These are phyloP conservation scores for Cordyceps tenuipes DNA, from an alignment of 2,329 filamentous ascomycete species.

Conservation along the genomic window DNA sequence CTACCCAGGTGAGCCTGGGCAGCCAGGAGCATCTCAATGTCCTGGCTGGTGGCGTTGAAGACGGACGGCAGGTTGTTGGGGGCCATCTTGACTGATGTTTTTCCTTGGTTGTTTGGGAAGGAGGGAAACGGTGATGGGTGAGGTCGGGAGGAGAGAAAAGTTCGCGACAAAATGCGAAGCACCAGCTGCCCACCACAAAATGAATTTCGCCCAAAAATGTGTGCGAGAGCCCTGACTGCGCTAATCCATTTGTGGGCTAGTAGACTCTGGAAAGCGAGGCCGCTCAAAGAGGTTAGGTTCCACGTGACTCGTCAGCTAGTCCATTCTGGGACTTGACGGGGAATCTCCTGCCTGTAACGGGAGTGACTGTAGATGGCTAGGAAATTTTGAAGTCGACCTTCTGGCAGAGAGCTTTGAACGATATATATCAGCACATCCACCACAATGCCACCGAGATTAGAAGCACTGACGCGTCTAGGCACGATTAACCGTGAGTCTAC, in stretches of 20 bases:
- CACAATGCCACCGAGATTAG: conserved; percentile 61
- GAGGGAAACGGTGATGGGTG: conserved; percentile 19
- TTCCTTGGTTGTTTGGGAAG: conserved; percentile 23
- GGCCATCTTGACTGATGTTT: conserved; percentile 67
- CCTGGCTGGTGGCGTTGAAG: conserved; percentile 95
- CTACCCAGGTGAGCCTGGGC: conserved; percentile 93
- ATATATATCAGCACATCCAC: conserved; percentile 10
- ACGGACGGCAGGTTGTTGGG: conserved; percentile 86
- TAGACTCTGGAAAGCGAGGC: accelerated
- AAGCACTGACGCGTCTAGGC: conserved; percentile 50
- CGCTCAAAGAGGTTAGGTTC: neutral
- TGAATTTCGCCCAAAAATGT: conserved; percentile 31
- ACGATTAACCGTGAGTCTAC: conserved; percentile 48
- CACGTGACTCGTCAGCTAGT: conserved; percentile 27
- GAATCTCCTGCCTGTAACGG: neutral
- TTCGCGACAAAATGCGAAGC: conserved; percentile 28
- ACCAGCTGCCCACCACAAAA: conserved; percentile 16
- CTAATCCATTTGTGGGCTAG: conserved; percentile 22
- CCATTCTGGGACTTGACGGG: conserved; percentile 3
- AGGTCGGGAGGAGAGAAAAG: conserved; percentile 27
- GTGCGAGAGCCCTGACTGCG: conserved; percentile 26
- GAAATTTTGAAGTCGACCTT: conserved; percentile 28
- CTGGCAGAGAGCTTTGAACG: conserved; percentile 6
- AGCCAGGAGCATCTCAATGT: conserved; percentile 99
- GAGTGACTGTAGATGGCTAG: conserved; percentile 7